These are phyloP conservation scores for Platanthera zijinensis DNA, from an alignment of 106 monocot genomes.

Conservation along the genomic window DNA sequence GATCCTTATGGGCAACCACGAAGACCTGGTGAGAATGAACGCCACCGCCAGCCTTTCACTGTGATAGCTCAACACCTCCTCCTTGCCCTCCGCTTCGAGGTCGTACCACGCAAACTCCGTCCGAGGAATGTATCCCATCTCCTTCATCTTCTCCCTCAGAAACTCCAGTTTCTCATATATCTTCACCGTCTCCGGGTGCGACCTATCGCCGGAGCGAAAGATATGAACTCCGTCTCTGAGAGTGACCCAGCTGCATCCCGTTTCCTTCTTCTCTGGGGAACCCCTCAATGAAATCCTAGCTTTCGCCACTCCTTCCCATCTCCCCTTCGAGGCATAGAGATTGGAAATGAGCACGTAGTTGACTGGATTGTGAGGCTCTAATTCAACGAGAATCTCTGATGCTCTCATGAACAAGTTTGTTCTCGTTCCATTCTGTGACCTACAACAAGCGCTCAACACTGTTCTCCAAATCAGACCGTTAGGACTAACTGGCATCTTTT, in stretches of 20 bases:
- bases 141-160: slow-evolving; percentile 39
- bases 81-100: slow-evolving; percentile 64
- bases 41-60: slow-evolving; percentile 73
- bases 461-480: slow-evolving; percentile 82
- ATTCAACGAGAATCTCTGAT: slow-evolving; percentile 56
- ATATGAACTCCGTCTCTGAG: slow-evolving; percentile 59
- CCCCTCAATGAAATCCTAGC: slow-evolving; percentile 39
- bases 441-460: slow-evolving; percentile 52
- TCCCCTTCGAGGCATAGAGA: slow-evolving; percentile 53
- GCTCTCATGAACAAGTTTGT: slow-evolving; percentile 44
- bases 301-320: slow-evolving; percentile 59
- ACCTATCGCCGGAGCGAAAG: slow-evolving; percentile 62
- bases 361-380: slow-evolving; percentile 83
- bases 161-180: slow-evolving; percentile 41
- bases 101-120: slow-evolving; percentile 57
- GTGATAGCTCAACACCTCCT: slow-evolving; percentile 65
- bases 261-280: slow-evolving; percentile 44
- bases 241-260: slow-evolving; percentile 84
- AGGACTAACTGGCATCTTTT: slow-evolving; percentile 55
- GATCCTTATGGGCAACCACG: slow-evolving; percentile 53
- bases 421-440: slow-evolving; percentile 31
- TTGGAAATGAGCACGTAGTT: slow-evolving; percentile 76
- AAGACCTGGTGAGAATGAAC: slow-evolving; percentile 58
- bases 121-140: slow-evolving; percentile 67
- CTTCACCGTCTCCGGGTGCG: slow-evolving; percentile 47